Evolutionary conservation across 495 filamentous ascomycete genomes (phyloP), one percentile per base, ranked within the genome.

Genomic region (Penicillium verhagenii): DNA sequence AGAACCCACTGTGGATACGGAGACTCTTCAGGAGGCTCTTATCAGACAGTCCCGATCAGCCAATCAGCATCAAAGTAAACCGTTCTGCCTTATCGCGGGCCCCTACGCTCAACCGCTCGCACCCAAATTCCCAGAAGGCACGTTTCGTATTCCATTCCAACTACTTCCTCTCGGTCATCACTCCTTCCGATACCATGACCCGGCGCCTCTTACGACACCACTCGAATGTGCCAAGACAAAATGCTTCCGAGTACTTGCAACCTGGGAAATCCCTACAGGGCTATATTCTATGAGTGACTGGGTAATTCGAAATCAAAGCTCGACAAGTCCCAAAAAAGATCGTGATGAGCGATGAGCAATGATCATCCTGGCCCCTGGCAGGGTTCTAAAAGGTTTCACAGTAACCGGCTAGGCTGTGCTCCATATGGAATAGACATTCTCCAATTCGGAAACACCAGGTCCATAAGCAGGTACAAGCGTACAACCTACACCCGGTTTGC

Each of bases 391-490:
- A 13, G 10, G 13, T 16, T 19, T 24, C 8, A 29, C 14, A 47
- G 16, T 28, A 28, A 42, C 1, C 2, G 38, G 2, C 2, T 23
- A 35, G 33, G 13, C 33, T 11, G 10, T n/a, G 23, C n/a, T n/a
- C n/a, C n/a, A n/a, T n/a, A n/a, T n/a, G n/a, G n/a, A n/a, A n/a
- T n/a, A n/a, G n/a, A 1, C 13, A 1, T 33, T 33, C 13, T 26
- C 26, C 48, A 38, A 19, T 20, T 29, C 14, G 26, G 26, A 38
- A 37, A 28, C 51, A 18, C 33, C 20, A 37, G 48, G 35, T 46
- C 56, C 60, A 58, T 4, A 50, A 19, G 20, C 39, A 53, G 49
- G 52, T 44, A 56, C 53, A 24, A n/a, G n/a, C n/a, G n/a, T n/a
- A n/a, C n/a, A n/a, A n/a, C n/a, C n/a, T n/a, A n/a, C n/a, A n/a